Base-by-base conservation (phyloP, 345 rosid species). In the Euphorbia pulcherrima region DNA sequence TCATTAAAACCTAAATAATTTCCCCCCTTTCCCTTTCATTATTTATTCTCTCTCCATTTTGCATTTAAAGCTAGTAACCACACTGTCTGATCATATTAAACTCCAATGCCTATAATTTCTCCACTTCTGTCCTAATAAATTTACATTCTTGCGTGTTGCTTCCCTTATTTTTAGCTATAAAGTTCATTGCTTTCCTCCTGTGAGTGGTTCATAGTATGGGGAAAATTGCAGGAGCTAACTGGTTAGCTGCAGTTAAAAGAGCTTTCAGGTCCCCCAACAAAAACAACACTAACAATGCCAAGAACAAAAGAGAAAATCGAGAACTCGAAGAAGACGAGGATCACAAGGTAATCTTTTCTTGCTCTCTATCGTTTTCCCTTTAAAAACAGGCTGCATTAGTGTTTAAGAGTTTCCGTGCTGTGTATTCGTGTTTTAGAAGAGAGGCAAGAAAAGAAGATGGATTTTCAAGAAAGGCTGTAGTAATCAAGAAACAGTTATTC, bases 321-420 rank as follows among this genome's bases (percentile, higher is more conserved):
- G 84, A 83, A 67, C 83, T 74, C 57, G 86, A 83, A 37, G 86
- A 80, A 65, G 87, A 84, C n/a, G n/a, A 66, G 83, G 80, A 52
- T n/a, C n/a, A n/a, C n/a, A 83, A 85, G 81, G 89, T 83, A 35
- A 12, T 8, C 27, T 26, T 8, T 48, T 1, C 16, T 23, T 8
- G 18, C 40, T 21, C 13, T 23, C 39, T 2, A 26, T 27, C n/a
- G n/a, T 14, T 33, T 18, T 20, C 8, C 13, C 8, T 20, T 35
- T 2, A 33, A n/a, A n/a, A n/a, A n/a, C n/a, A n/a, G n/a, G n/a
- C n/a, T n/a, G n/a, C n/a, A n/a, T n/a, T n/a, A n/a, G n/a, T n/a
- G n/a, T n/a, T n/a, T n/a, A n/a, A n/a, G n/a, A n/a, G n/a, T n/a
- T n/a, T n/a, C n/a, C n/a, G n/a, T 39, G 44, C 10, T 39, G 4